Evolutionary conservation across 768 basidiomycete genomes (phyloP).

Genomic region (Hypsizygus marmoreus): DNA sequence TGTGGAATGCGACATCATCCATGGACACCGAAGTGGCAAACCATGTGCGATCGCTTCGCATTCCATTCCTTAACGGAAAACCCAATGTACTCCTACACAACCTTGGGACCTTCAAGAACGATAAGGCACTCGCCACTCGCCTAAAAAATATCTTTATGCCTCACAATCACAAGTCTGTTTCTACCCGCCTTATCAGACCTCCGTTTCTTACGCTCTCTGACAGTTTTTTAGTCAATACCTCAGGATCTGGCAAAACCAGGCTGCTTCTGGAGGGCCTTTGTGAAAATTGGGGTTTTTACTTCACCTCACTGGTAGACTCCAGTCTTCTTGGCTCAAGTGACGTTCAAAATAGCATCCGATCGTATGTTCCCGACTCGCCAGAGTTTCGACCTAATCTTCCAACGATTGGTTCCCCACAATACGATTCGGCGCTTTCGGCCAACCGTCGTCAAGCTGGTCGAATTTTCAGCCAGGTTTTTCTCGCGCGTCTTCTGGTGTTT

Average conservation of each 20-base stretch:
- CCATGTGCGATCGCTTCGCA: conserved; percentile 31
- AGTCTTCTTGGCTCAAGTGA: conserved; percentile 46
- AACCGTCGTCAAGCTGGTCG: conserved; percentile 41
- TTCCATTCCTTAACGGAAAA: conserved; percentile 39
- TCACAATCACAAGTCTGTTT: conserved; percentile 43
- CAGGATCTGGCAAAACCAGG: conserved; percentile 48
- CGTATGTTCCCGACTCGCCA: conserved; percentile 35
- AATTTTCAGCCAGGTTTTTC: conserved; percentile 40
- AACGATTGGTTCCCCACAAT: conserved; percentile 28
- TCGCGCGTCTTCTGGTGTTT: conserved; percentile 43
- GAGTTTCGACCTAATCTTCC: conserved; percentile 35
- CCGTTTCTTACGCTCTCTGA: conserved; percentile 2
- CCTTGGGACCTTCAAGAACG: conserved; percentile 38
- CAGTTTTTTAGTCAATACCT: conserved; percentile 49
- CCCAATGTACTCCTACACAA: conserved; percentile 45
- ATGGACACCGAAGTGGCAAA: conserved; percentile 20
- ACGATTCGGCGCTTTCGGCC: conserved; percentile 29
- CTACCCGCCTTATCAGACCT: background rate
- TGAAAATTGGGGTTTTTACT: conserved; percentile 48
- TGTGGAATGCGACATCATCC: conserved; percentile 29
- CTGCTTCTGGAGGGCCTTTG: conserved; percentile 47
- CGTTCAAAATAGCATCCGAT: conserved; percentile 40
- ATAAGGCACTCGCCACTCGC: conserved; percentile 30
- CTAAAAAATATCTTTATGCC: conserved; percentile 45
- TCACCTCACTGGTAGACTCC: conserved; percentile 45